A percentile compares a stretch with the other conserved stretches of the same genome.
These are phyloP conservation scores for Arxiozyma slooffiae DNA, from an alignment of 1,139 yeast species.

Conservation along the genomic window DNA sequence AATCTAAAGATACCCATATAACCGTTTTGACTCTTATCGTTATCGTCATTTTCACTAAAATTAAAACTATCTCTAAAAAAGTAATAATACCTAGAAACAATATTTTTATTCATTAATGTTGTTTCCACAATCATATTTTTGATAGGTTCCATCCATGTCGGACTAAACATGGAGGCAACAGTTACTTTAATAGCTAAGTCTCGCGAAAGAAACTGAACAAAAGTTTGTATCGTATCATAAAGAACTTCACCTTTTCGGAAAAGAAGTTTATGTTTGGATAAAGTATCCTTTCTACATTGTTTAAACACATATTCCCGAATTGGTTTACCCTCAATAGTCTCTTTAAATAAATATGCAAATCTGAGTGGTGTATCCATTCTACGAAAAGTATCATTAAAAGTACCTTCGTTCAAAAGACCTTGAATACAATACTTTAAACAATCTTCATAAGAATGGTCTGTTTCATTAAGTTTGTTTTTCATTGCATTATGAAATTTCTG, in stretches of 20 bases:
- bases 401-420: neutral
- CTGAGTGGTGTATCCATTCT: neutral
- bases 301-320: neutral
- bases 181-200: neutral
- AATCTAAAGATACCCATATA: neutral
- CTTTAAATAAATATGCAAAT: neutral
- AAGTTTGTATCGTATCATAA: neutral
- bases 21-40: neutral
- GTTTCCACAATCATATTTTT: neutral
- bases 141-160: constrained; percentile 1
- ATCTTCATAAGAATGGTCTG: neutral
- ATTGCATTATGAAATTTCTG: neutral
- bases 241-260: neutral
- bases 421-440: neutral
- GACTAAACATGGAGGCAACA: neutral
- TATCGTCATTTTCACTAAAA: neutral
- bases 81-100: neutral
- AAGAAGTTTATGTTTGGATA: neutral
- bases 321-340: neutral
- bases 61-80: neutral
- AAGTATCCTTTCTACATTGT: neutral
- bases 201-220: neutral
- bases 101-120: neutral
- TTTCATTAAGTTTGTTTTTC: neutral
- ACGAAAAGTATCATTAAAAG: neutral